Base-by-base conservation (phyloP, 2,329 filamentous ascomycete genomes). In the Raffaelea arxii region DNA sequence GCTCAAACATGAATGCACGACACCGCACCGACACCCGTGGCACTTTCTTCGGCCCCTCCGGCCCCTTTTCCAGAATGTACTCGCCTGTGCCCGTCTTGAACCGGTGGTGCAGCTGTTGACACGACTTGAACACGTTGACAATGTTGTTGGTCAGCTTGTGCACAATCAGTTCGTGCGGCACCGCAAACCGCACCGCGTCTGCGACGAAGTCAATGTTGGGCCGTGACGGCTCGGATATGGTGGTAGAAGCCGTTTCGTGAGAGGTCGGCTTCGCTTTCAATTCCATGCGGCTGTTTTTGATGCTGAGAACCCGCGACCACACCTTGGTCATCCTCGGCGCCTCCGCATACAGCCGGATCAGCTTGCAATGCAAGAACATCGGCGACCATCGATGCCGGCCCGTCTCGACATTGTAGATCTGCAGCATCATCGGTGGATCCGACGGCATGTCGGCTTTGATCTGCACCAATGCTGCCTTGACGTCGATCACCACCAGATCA, bases 101-200 rank as follows among this genome's bases (percentile, higher is more conserved):
- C 11, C 91, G 82, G 64, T 97, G 87, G 53, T 94, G 86, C n/a
- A 98, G 74, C 58, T 98, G 92, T 59, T 91, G 77, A 16, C 84
- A 79, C 2, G 90, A 85, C 64, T 98, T 98, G 54, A 86, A 68
- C 1, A 86, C 81, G 56, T 96, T 98, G 55, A 86, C 76, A 44
- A 94, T 70, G 57, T 97, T 98, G 66, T 98, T 92, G n/a, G 91
- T 85, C 50, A 98, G 84, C 50, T 83, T 84, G 64, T 92, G 85
- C 58, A 97, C 76, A 22, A 94, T 80, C 55, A 98, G 77, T 56
- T 95, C 89, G 64, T 97, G 89, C 2, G 94, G 92, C 11, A 98
- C 82, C 6, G 84, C 88, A 39, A 97, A 62, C 12, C 92, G 82
- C 51, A 96, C 85, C 10, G 90, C 89, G 54, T 97, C 92, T 0